phyloP scores from a whole-genome alignment of 352 stramenopile genomes.

The Phytopythium helicoides region DNA sequence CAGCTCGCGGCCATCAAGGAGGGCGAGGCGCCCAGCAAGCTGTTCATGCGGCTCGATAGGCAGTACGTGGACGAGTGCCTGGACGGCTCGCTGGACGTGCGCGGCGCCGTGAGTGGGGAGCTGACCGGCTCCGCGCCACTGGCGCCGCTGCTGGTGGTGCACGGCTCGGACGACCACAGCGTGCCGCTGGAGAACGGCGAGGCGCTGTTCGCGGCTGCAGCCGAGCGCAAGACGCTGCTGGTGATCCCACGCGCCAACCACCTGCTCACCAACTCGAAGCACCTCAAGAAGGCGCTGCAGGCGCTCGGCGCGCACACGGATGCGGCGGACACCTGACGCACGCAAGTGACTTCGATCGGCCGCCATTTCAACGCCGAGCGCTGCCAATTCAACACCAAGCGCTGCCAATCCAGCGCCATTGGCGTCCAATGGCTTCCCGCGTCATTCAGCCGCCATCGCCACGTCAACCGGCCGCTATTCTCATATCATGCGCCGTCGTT shows the following conservation, averaged over 20 bases:
- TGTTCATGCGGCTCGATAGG: slow-evolving; percentile 49
- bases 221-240: slow-evolving; percentile 54
- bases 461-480: too few relatives aligned
- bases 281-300: slow-evolving; percentile 62
- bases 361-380: too few relatives aligned
- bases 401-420: too few relatives aligned
- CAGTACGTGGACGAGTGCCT: slow-evolving; percentile 57
- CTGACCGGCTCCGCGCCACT: neutral
- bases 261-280: slow-evolving; percentile 70
- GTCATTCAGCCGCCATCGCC: too few relatives aligned
- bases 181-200: slow-evolving; percentile 55
- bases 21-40: slow-evolving; percentile 28
- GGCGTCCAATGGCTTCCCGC: too few relatives aligned
- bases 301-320: slow-evolving; percentile 38
- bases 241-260: slow-evolving; percentile 65
- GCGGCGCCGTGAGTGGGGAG: slow-evolving; percentile 16
- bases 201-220: slow-evolving; percentile 51
- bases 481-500: too few relatives aligned
- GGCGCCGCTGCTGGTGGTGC: slow-evolving; percentile 60
- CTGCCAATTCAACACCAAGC: too few relatives aligned
- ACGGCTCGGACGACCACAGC: slow-evolving; percentile 57
- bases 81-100: slow-evolving; percentile 44
- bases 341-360: too few relatives aligned
- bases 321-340: neutral
- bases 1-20: slow-evolving; percentile 7